A percentile compares a stretch with the other conserved stretches of the same genome.
Conservation (phyloP, 768 basidiomycete genomes). For the Amyloporia xantha region DNA sequence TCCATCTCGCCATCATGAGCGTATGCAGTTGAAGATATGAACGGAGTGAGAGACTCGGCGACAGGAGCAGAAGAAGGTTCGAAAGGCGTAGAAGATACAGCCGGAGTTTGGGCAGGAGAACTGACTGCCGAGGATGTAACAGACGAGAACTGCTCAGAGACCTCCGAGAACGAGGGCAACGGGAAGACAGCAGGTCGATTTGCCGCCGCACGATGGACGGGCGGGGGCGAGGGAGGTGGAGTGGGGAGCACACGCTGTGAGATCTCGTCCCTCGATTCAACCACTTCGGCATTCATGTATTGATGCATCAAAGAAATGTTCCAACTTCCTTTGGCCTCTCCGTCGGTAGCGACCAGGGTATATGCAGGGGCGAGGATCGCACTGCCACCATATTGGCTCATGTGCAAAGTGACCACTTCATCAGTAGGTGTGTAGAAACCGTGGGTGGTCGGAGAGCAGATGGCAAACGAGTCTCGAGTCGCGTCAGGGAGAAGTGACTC, state of each 20-base stretch:
- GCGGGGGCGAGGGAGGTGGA: conserved; percentile 7
- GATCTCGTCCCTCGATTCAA: not conserved
- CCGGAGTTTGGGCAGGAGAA: not conserved
- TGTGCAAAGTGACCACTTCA: conserved; percentile 5
- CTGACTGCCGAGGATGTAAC: not conserved
- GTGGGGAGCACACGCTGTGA: conserved; percentile 5
- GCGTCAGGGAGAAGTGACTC: not conserved
- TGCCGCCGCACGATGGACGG: not conserved
- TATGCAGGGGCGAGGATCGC: conserved; percentile 3
- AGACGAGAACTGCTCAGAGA: not conserved
- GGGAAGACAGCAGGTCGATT: not conserved
- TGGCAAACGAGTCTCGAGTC: not conserved
- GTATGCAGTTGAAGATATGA: not conserved
- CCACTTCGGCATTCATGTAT: not conserved
- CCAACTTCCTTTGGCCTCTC: not conserved
- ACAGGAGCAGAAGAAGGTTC: not conserved
- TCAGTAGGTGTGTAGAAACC: not conserved
- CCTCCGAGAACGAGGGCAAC: not conserved
- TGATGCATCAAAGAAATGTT: not conserved
- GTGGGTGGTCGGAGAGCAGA: not conserved
- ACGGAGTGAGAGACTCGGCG: not conserved
- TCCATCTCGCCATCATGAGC: not conserved
- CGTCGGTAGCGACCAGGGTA: not conserved
- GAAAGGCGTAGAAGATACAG: not conserved
- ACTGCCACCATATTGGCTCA: conserved; percentile 2